Evolutionary conservation across 2,329 filamentous ascomycete genomes (phyloP), one percentile per base, ranked within the genome.

Genomic region (Cryphonectria japonica): DNA sequence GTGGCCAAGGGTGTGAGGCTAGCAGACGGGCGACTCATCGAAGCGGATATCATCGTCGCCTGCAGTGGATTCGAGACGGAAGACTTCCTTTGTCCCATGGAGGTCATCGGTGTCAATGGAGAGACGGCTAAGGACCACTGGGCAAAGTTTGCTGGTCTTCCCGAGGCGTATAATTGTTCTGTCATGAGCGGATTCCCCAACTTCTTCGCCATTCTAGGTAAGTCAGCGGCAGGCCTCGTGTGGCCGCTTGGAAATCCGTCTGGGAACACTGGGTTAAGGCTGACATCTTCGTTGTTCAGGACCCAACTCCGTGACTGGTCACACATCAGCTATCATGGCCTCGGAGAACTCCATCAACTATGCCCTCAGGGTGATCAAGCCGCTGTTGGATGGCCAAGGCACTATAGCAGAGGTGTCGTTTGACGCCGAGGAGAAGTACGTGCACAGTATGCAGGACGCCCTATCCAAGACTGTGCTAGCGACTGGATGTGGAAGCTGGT

Each of bases 161-260:
- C 87, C 0, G 87, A 87, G 72, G 90, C 89, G 0, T 92, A 92
- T 76, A 85, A 88, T 69, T 86, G 85, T 32, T 85, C 85, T 1
- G 83, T 85, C 1, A 80, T 91, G 78, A 86, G 86, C 73, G 86
- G 85, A 0, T 91, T 90, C 75, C 89, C 89, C 2, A 92, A 92
- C 76, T 88, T 91, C 75, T 91, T 91, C 79, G 82, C 90, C 70
- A 78, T 91, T 0, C 85, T 89, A 57, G 89, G 82, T 79, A 65
- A 72, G 77, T 73, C 22, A 8, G 19, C 59, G 19, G 19, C 59
- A 39, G 59, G 22, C 54, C 14, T 34, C 3, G 16, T 34, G 29
- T 32, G 26, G 26, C 6, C 22, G 14, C 57, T 37, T 50, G n/a
- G n/a, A 8, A 26, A 22, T 19, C 11, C 46, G 0, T 29, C 32